Evolutionary conservation across 768 basidiomycete species (phyloP).

Genomic region (Holtermanniella nyarrowii): DNA sequence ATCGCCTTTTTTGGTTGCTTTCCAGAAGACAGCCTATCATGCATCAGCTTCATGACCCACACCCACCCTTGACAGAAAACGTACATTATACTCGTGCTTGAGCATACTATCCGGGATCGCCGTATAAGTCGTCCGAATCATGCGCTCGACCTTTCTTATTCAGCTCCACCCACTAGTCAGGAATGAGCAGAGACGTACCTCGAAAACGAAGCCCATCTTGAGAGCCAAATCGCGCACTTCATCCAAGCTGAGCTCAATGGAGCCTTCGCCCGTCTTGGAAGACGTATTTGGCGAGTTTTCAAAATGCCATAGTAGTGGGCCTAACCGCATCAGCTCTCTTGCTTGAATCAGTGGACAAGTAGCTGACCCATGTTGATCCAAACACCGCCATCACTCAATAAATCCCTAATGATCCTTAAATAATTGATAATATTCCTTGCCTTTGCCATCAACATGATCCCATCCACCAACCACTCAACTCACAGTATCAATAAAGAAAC

Average conservation of each 20-base stretch:
- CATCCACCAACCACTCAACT: constrained; percentile 15
- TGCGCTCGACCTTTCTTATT: constrained; percentile 59
- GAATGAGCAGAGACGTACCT: constrained; percentile 46
- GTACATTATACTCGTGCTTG: constrained; percentile 61
- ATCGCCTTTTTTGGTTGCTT: constrained; percentile 15
- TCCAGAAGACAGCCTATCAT: constrained; percentile 61
- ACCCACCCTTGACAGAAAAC: constrained; percentile 22
- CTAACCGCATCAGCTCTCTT: constrained; percentile 40
- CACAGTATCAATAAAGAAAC: constrained; percentile 95
- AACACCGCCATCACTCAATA: constrained; percentile 73
- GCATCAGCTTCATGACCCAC: background rate
- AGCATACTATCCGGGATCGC: constrained; percentile 72
- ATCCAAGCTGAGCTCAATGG: constrained; percentile 78
- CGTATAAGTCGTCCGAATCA: constrained; percentile 75
- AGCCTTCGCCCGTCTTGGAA: constrained; percentile 52
- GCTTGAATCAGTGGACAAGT: background rate
- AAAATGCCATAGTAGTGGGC: constrained; percentile 93
- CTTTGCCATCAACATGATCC: constrained; percentile 41
- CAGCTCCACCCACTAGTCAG: background rate
- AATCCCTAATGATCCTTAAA: constrained; percentile 69
- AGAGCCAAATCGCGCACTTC: constrained; percentile 69
- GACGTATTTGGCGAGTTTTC: constrained; percentile 63
- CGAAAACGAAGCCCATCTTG: constrained; percentile 69
- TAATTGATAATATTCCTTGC: constrained; percentile 88
- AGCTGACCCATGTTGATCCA: constrained; percentile 77